Evolutionary conservation across 768 basidiomycete species (phyloP), one percentile per base, ranked within the genome.

Genomic region (Lyophyllum decastes): DNA sequence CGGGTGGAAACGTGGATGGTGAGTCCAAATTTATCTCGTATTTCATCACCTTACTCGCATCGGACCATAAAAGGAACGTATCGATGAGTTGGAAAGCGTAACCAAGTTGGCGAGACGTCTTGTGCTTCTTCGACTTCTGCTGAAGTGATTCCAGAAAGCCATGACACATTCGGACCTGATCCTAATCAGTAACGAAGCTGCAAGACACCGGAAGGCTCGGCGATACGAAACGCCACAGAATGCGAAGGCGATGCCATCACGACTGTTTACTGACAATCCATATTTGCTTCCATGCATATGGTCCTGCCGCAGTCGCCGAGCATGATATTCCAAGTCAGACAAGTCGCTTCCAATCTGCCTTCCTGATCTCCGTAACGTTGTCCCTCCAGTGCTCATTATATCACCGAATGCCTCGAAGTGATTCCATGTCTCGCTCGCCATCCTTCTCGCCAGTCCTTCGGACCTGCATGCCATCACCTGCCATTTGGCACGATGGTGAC

Each of bases 331-430:
- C n/a, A 48, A 30, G 47, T 10, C 30, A 21, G 34, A 24, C 40
- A 16, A 22, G 17, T 35, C 34, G 58, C 54, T 59, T 59, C 58
- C 38, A 48, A 48, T 27, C 44, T 51, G 19, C 52, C 38, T 52
- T 40, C 40, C 38, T 56, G 54, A 60, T 56, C 43, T 44, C 19
- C 24, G 50, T 53, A 47, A 48, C 47, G 53, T 61, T 45, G 41
- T 17, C 44, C 50, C 30, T 45, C 44, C 22, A 24, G 40, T 41
- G n/a, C 22, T 30, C 38, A 24, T 40, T 25, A 19, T 43, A 24
- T 43, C 40, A 52, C 41, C 22, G 19, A 30, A 30, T 38, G 49
- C 21, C 26, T 44, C 26, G 40, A 44, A 12, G 40, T 17, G 22
- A 43, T 43, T 22, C 40, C 10, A 30, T 43, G 25, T 40, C 26